Evolutionary conservation across 805 yeast species (phyloP).

Genomic region (Metschnikowia similis): DNA sequence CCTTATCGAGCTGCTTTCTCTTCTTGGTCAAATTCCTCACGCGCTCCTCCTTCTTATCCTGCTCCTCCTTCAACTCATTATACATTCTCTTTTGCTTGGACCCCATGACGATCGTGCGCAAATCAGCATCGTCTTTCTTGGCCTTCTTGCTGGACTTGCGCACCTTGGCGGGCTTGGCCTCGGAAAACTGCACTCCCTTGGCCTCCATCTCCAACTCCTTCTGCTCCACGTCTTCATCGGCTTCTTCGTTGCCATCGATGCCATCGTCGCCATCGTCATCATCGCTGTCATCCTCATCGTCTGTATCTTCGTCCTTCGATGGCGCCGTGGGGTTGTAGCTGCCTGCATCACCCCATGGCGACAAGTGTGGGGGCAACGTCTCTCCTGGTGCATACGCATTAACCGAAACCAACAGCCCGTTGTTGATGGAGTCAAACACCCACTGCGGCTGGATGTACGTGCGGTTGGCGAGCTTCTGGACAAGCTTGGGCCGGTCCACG

Average conservation of each 20-base stretch:
- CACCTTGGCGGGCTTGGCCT: constrained; percentile 25
- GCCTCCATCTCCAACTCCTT: constrained; percentile 77
- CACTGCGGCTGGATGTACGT: constrained; percentile 97
- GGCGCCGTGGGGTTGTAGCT: constrained; percentile 78
- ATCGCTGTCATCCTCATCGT: constrained; percentile 34
- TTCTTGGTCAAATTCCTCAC: constrained; percentile 63
- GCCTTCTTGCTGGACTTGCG: constrained; percentile 28
- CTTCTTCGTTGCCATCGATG: constrained; percentile 43
- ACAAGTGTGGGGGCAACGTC: constrained; percentile 89
- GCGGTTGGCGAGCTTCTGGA: constrained; percentile 79
- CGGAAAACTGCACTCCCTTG: constrained; percentile 76
- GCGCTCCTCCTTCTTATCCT: constrained; percentile 75
- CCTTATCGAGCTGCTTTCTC: constrained; percentile 66
- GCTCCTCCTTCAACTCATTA: constrained; percentile 91
- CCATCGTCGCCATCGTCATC: constrained; percentile 42
- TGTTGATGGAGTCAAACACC: constrained; percentile 89
- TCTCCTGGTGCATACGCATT: constrained; percentile 91
- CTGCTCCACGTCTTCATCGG: constrained; percentile 53
- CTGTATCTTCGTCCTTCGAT: constrained; percentile 37
- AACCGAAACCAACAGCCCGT: constrained; percentile 68
- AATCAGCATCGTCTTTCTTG: constrained; percentile 59
- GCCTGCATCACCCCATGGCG: constrained; percentile 98
- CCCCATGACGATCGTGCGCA: constrained; percentile 96
- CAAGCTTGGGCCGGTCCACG: constrained; percentile 83
- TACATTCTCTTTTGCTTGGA: constrained; percentile 92